Conservation (phyloP, 441 rosid species). For the Cnidoscolus chayamansa region DNA sequence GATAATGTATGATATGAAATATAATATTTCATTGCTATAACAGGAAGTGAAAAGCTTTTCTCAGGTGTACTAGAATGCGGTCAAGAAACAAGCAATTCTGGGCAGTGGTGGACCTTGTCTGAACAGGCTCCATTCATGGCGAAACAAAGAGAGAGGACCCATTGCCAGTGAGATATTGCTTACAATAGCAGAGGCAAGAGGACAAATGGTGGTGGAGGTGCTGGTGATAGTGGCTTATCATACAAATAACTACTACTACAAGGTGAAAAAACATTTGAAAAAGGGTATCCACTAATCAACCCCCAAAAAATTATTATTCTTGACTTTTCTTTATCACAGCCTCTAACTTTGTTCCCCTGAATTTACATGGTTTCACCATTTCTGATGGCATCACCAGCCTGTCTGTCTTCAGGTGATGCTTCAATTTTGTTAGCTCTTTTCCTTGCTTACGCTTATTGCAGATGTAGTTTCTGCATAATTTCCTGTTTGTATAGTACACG, state of each 20-base stretch:
- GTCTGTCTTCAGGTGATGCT: not conserved
- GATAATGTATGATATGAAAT: not conserved
- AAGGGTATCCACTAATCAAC: conserved; percentile 18
- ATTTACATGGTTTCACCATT: not conserved
- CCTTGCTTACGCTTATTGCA: not conserved
- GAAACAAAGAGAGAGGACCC: conserved; percentile 20
- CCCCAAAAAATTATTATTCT: not conserved
- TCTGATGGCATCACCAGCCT: conserved; percentile 7
- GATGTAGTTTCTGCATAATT: not conserved
- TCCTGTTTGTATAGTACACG: conserved; percentile 6
- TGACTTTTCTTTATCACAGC: conserved; percentile 3
- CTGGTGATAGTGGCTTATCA: conserved; percentile 50
- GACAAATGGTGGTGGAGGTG: conserved; percentile 53
- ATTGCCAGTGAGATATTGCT: conserved; percentile 28
- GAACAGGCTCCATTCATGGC: conserved; percentile 20
- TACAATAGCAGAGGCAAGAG: conserved; percentile 33
- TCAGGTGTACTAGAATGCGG: conserved; percentile 18
- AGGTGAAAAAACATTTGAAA: conserved; percentile 19
- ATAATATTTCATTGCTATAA: conserved; percentile 6
- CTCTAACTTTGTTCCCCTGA: not conserved
- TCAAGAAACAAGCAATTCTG: conserved; percentile 12
- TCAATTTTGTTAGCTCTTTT: not conserved
- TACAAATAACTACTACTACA: conserved; percentile 28
- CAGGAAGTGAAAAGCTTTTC: conserved; percentile 19
- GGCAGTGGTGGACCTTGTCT: conserved; percentile 30